Base-by-base conservation (phyloP, 1,284 basidiomycete genomes). In the Sporisorium scitamineum region DNA sequence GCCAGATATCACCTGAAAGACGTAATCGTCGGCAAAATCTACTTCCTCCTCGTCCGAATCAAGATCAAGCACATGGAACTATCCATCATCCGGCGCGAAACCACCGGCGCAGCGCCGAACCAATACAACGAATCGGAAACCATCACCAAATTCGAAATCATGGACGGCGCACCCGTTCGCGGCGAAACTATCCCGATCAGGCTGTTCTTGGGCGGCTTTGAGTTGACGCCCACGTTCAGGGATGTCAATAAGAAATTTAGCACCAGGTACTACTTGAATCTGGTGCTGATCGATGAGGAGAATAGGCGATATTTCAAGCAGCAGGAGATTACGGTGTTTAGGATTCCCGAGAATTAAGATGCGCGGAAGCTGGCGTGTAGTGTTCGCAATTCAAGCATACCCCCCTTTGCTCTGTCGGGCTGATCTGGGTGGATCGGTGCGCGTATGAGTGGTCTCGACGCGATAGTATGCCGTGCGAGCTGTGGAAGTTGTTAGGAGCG, bases 61-160 rank as follows among this genome's bases (percentile, higher is more conserved):
- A 98, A 99, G 89, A 98, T 99, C 88, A 98, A 99, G 87, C 95
- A 99, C 82, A 98, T 98, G 95, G 97, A 99, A 84, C 89, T 99
- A 20, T 97, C 94, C 16, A 98, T 98, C 84, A 98, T 99, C 77
- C 91, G 96, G 29, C 90, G 96, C 44, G 96, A 99, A 86, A 98
- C 96, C 22, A 98, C 97, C 0, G 96, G 96, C 4, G 56, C 78
- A 20, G 87, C 86, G 4, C 97, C 96, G 10, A 99, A 99, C 85
- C 94, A 96, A 87, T 99, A 99, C 87, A 99, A 98, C 86, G 96
- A 99, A 87, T 94, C 92, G 76, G 96, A 99, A 85, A 99, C 96
- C 5, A 99, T 99, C 81, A 98, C 97, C 29, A 99, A 99, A 87
- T 98, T 97, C 84, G 96, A 98, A 87, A 98, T 99, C 81, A 97